Evolutionary conservation across 2,329 filamentous ascomycete species (phyloP), one percentile per base, ranked within the genome.

Genomic region (Graphilbum sp.): DNA sequence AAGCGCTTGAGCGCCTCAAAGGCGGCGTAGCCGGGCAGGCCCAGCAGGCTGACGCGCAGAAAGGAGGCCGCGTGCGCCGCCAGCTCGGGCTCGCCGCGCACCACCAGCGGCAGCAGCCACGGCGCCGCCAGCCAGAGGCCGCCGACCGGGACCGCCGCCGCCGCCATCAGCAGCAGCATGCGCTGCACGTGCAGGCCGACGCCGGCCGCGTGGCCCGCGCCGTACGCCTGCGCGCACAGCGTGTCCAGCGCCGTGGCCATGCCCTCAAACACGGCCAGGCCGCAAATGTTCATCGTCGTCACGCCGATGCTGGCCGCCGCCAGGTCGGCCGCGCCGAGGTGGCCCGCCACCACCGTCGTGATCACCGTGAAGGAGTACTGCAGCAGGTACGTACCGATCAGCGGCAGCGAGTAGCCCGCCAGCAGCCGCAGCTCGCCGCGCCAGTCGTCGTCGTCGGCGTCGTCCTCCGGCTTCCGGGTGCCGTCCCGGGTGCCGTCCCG

Each of bases 181-280:
- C 82, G 67, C 56, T 90, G 81, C 45, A 86, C 64, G 50, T 90
- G 82, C 40, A 90, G 57, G 2, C 83, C 88, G 11, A 96, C 88
- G 5, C 96, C 71, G 47, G 87, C 81, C 53, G 81, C 92, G 54
- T 80, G 81, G 0, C 88, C 88, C 1, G 83, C 90, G 3, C 90
- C 88, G 53, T 92, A 96, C 1, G 90, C 88, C 57, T 96, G 88
- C 0, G 88, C 75, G 55, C 88, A 95, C 3, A 96, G 73, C 0
- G 88, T 96, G 57, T 96, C 88, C 29, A 96, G 65, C 45, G 79
- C 84, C 5, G 88, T 96, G 1, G 86, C 79, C 13, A 96, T 67
- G n/a, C 86, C 81, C 52, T 86, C 85, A 53, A 45, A 80, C 52
- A 83, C 80, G 15, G 83, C 73, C 0, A 78, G 79, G 49, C 81